A percentile compares a stretch with the other conserved stretches of the same genome.
Conservation (phyloP, 1,284 basidiomycete genomes). For the Meira nashicola region DNA sequence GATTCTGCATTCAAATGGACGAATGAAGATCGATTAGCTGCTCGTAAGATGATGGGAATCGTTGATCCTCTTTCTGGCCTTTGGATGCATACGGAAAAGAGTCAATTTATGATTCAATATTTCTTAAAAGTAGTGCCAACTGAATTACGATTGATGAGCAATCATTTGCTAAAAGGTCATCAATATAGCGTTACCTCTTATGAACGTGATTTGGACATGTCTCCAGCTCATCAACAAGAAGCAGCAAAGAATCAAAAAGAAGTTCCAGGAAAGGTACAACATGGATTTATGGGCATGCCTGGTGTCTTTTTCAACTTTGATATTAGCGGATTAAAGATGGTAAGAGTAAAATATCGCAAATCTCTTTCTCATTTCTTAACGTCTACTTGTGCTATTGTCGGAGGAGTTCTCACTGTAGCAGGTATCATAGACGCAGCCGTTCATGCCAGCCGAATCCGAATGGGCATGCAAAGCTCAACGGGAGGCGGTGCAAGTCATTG, state of each 20-base stretch:
- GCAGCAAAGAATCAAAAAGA: neutral
- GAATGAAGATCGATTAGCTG: conserved; percentile 11
- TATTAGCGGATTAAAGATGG: conserved; percentile 58
- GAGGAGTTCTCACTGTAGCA: conserved; percentile 91
- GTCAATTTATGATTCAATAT: conserved; percentile 59
- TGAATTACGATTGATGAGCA: conserved; percentile 33
- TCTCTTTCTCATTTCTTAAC: conserved; percentile 96
- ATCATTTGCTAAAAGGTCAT: conserved; percentile 63
- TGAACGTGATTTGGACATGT: conserved; percentile 67
- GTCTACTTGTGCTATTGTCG: conserved; percentile 78
- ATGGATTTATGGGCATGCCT: conserved; percentile 66
- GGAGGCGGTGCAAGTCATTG: neutral
- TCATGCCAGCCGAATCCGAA: conserved; percentile 58
- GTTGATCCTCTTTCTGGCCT: conserved; percentile 76
- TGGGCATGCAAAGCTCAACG: neutral
- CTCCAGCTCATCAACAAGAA: neutral
- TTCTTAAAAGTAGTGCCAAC: conserved; percentile 70
- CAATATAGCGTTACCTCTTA: conserved; percentile 95
- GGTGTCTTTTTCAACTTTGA: conserved; percentile 64
- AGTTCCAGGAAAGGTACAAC: conserved; percentile 52
- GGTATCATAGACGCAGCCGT: conserved; percentile 82
- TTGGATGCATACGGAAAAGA: conserved; percentile 59
- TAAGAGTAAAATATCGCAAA: conserved; percentile 62
- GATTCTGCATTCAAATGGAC: conserved; percentile 19
- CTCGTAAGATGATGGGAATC: conserved; percentile 70